Base-by-base conservation (phyloP, 768 basidiomycete genomes). In the Dendrothele bispora region DNA sequence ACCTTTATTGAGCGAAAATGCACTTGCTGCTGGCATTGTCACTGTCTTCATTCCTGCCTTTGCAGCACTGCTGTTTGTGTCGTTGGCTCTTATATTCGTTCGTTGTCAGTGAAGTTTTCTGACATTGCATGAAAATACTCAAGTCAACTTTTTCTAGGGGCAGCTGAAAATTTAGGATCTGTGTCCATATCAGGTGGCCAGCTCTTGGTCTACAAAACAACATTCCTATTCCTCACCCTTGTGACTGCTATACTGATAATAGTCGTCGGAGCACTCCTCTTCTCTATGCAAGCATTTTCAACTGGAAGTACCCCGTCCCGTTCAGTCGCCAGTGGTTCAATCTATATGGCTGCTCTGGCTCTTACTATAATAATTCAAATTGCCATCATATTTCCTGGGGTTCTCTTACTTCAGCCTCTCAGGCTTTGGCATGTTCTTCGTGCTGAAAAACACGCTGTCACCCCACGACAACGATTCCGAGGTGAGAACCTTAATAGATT, bases 401-500 rank as follows among this genome's bases (percentile, higher is more conserved):
- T 89, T 21, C 75, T 89, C 34, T 52, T 91, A 52, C 71, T 93
- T n/a, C 88, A 89, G 61, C 86, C 87, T 7, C 51, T 76, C 28
- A 36, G 82, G 25, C 64, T 91, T 21, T 80, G 79, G 78, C 70
- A 63, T 41, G 77, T 85, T 17, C 50, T 80, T 32, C 71, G 72
- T 25, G 74, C 78, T 3, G 80, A 86, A 59, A 75, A 68, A 49
- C 69, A 73, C 26, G 83, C 85, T 8, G 57, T 86, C 18, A 93
- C 90, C 7, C 90, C 90, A 37, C 74, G 90, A 30, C 84, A 91
- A 62, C 73, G 80, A 17, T 93, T 91, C 68, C 70, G 89, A 70
- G 80, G 89, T 89, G 55, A 49, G 80, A 65, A 15, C 15, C 3
- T n/a, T n/a, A n/a, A n/a, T n/a, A n/a, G n/a, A n/a, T n/a, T 36